Conservation (phyloP, 2,329 filamentous ascomycete genomes). For the Aspergillus neoniger region DNA sequence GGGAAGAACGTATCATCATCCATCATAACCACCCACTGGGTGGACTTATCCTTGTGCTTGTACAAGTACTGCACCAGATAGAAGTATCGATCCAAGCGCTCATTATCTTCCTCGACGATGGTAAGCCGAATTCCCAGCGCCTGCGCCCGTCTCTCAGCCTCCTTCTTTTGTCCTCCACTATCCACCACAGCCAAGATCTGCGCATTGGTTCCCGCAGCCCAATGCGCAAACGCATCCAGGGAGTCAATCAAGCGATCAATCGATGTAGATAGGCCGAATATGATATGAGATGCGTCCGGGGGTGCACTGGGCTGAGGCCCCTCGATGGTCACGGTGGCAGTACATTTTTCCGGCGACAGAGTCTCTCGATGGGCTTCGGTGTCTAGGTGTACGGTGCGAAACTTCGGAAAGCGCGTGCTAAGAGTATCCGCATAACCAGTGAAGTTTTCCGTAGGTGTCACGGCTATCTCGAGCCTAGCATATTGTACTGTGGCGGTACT, state of each 20-base stretch:
- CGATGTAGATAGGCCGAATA: conserved; percentile 57
- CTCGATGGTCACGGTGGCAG: conserved; percentile 20
- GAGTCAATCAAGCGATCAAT: conserved; percentile 51
- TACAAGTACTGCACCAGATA: conserved; percentile 51
- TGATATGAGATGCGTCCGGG: conserved; percentile 47
- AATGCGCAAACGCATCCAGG: conserved; percentile 53
- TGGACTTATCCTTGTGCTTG: conserved; percentile 38
- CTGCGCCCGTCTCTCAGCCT: conserved; percentile 25
- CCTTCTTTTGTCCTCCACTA: conserved; percentile 21
- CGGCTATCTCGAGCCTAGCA: conserved; percentile 22
- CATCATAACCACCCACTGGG: conserved; percentile 56
- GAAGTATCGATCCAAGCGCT: conserved; percentile 53
- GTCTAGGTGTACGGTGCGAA: conserved; percentile 23
- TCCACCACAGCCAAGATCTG: conserved; percentile 54
- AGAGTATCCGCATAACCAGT: conserved; percentile 20
- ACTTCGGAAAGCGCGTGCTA: conserved; percentile 13
- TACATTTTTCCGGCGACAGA: conserved; percentile 17
- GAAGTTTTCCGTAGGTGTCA: conserved; percentile 20
- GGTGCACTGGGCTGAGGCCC: conserved; percentile 16
- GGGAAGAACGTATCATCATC: conserved; percentile 65
- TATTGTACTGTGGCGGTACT: conserved; percentile 15
- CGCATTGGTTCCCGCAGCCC: conserved; percentile 52
- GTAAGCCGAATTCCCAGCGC: conserved; percentile 42
- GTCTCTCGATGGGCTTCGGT: conserved; percentile 21
- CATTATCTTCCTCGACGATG: conserved; percentile 22